A percentile compares a stretch with the other conserved stretches of the same genome.
Evolutionary conservation across 176 grass and related monocot genomes (phyloP).

Genomic region (Poa pratensis): DNA sequence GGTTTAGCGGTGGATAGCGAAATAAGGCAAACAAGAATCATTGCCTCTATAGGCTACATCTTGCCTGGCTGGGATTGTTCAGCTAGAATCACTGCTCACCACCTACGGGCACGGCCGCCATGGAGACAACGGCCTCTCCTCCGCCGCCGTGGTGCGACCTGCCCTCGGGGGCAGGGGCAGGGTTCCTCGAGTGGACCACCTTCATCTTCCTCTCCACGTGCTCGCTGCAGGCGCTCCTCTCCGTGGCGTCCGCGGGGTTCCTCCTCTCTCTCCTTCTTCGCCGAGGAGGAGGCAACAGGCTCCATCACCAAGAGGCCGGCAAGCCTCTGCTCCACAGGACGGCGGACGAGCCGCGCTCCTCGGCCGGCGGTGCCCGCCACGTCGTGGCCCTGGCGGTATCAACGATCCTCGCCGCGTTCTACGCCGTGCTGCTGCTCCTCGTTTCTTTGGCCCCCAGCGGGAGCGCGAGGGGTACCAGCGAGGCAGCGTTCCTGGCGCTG

Average conservation of each 20-base stretch:
- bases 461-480: background rate
- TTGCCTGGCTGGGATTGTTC: too few species aligned
- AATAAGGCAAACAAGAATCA: too few species aligned
- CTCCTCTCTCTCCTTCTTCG: background rate
- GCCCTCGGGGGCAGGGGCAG: too few species aligned
- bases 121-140: too few species aligned
- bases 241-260: background rate
- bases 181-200: too few species aligned
- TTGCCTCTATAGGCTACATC: too few species aligned
- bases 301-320: background rate
- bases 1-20: too few species aligned
- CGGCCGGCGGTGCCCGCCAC: background rate
- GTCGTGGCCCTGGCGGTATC: background rate
- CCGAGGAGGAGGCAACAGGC: background rate
- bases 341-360: background rate
- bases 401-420: background rate
- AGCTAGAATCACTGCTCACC: too few species aligned
- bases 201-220: background rate
- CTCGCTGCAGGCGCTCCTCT: background rate
- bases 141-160: too few species aligned
- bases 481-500: slow-evolving; percentile 58
- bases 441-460: too few species aligned
- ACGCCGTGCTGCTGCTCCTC: background rate
- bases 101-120: too few species aligned
- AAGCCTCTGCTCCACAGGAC: background rate